Evolutionary conservation across 306 rosid species (phyloP), one percentile per base, ranked within the genome.

Genomic region (Trichosanthes cucumerina): DNA sequence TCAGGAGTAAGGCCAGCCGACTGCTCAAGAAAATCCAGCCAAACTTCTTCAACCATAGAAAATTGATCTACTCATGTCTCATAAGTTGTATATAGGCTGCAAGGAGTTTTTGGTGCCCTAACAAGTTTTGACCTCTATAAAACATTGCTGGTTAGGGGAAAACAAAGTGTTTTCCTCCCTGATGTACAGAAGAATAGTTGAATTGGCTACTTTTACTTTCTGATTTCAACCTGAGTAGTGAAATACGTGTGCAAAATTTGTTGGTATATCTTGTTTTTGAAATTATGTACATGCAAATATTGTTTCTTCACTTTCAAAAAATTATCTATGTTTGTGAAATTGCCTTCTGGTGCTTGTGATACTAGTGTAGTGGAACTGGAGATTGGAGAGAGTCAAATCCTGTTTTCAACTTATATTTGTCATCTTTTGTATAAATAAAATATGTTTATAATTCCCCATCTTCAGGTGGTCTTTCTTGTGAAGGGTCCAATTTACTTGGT

Each of bases 401-500:
- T 47, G 54, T 26, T 72, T 39, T 11, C 52, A 69, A 47, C 58
- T 60, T 41, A 41, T 24, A 34, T 69, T 38, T 73, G 75, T 9
- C 38, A 28, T 26, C 28, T 63, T 24, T 76, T 4, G 23, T 43
- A 63, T 79, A 36, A 75, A 70, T 79, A 43, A 76, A 74, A 34
- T 76, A 60, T 54, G 41, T 13, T 60, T 80, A 34, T 80, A 54
- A 54, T 71, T 80, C 41, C 57, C 75, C 43, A 78, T 80, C 78
- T 71, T 34, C 88, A 93, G 97, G 96, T 93, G 79, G 91, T 90
- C 86, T 93, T 93, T 86, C 97, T 93, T 82, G 93, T 92, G 76
- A 93, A 90, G 87, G 98, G 98, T 78, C 97, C 98, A 75, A 92
- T 93, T 83, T 93, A 93, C 88, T 84, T 93, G 33, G 98, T 92